phyloP scores from a whole-genome alignment of 768 basidiomycete genomes.

The Leccinum imitatum region DNA sequence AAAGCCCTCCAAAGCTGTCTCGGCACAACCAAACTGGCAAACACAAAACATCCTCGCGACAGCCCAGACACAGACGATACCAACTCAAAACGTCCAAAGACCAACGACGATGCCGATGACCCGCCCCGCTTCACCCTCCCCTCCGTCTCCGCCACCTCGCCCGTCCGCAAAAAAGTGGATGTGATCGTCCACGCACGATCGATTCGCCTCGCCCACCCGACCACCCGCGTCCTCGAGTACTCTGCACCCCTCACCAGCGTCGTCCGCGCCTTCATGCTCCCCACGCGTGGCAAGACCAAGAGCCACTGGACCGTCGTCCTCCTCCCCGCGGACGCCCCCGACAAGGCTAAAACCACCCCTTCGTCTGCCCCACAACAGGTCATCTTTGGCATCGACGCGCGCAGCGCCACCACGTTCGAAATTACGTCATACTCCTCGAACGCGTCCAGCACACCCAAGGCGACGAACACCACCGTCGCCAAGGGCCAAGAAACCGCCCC shows the following conservation, averaged over 20 bases:
- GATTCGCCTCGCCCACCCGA: slow-evolving; percentile 53
- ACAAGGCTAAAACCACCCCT: slow-evolving; percentile 40
- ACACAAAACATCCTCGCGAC: slow-evolving; percentile 28
- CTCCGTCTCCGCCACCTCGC: slow-evolving; percentile 66
- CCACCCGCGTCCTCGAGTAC: slow-evolving; percentile 48
- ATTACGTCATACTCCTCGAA: slow-evolving; percentile 36
- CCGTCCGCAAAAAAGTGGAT: slow-evolving; percentile 74
- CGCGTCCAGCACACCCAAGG: slow-evolving; percentile 21
- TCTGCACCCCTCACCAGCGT: slow-evolving; percentile 50
- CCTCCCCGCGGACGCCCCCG: slow-evolving; percentile 54
- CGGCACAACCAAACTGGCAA: background rate
- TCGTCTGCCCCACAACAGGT: slow-evolving; percentile 47
- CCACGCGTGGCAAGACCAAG: slow-evolving; percentile 71
- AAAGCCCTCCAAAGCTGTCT: slow-evolving; percentile 20
- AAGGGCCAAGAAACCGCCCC: slow-evolving; percentile 58
- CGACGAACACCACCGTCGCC: slow-evolving; percentile 34
- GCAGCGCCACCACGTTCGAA: slow-evolving; percentile 43
- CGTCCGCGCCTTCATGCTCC: slow-evolving; percentile 65
- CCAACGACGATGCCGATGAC: slow-evolving; percentile 33
- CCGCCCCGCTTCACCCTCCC: slow-evolving; percentile 58
- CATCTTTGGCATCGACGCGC: slow-evolving; percentile 71
- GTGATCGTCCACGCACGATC: slow-evolving; percentile 53
- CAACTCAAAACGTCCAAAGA: slow-evolving; percentile 23
- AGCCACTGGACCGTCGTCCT: slow-evolving; percentile 73
- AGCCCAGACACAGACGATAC: slow-evolving; percentile 12